Percentiles rank a stretch among this genome's conserved stretches.
Conservation (phyloP, 1,139 yeast genomes). For the Nakaseomyces bracarensis region DNA sequence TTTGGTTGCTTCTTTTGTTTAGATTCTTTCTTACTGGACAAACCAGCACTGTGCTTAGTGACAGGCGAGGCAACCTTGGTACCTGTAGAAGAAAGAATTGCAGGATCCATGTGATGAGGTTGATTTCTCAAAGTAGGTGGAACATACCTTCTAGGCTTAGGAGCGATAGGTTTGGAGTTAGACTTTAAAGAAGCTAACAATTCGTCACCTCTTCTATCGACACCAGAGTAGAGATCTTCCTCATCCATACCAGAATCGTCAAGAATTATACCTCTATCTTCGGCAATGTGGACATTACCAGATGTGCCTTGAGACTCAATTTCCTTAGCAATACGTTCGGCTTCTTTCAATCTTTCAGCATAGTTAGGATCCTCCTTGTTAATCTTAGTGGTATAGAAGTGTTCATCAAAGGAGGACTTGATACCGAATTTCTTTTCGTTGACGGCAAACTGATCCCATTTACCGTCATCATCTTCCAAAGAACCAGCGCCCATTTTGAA, state of each 20-base stretch:
- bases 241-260: conserved; percentile 89
- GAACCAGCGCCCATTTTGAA: conserved; percentile 29
- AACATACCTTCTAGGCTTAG: conserved; percentile 23
- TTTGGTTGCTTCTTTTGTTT: conserved; percentile 10
- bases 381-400: conserved; percentile 78
- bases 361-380: conserved; percentile 71
- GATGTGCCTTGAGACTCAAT: conserved; percentile 59
- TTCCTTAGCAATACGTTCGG: conserved; percentile 73
- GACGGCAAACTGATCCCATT: conserved; percentile 92
- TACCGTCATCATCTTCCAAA: conserved; percentile 39
- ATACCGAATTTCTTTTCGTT: conserved; percentile 86
- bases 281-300: conserved; percentile 75
- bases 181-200: conserved; percentile 51
- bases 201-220: conserved; percentile 53
- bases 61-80: conserved; percentile 16
- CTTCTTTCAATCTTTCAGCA: conserved; percentile 53
- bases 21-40: conserved; percentile 20
- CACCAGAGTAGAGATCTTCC: conserved; percentile 95
- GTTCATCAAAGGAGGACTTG: conserved; percentile 79
- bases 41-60: conserved; percentile 10
- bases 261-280: conserved; percentile 72
- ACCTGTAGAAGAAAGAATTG: conserved; percentile 48
- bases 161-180: conserved; percentile 26
- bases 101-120: conserved; percentile 65
- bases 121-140: conserved; percentile 65